Conservation (phyloP, 306 rosid species). For the Alnus glutinosa region DNA sequence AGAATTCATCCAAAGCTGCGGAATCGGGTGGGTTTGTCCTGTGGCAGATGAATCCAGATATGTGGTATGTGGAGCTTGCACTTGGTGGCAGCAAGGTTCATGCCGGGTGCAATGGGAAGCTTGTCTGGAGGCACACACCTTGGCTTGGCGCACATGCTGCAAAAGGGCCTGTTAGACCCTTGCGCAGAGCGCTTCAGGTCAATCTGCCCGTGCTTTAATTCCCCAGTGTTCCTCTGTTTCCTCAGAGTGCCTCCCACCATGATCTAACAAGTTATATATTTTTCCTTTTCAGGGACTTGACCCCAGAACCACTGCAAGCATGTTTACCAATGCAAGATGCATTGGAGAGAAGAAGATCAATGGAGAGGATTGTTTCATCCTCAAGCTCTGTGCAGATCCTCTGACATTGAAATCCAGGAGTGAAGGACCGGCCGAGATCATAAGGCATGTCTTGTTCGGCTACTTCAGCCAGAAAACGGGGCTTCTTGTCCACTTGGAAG, state of each 20-base stretch:
- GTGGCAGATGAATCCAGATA: constrained; percentile 99
- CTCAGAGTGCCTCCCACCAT: neutral
- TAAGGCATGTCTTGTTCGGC: constrained; percentile 92
- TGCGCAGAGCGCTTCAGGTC: constrained; percentile 96
- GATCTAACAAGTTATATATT: neutral
- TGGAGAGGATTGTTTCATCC: constrained; percentile 94
- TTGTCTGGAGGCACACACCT: constrained; percentile 99
- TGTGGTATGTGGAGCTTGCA: constrained; percentile 99
- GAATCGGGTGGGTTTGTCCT: constrained; percentile 94
- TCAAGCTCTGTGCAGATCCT: constrained; percentile 92
- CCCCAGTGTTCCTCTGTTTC: neutral
- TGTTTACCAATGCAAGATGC: constrained; percentile 93
- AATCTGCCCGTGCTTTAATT: constrained; percentile 2
- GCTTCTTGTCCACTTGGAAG: constrained; percentile 90
- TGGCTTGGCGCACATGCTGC: constrained; percentile 99
- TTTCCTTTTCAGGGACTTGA: constrained; percentile 78
- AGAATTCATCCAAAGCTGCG: constrained; percentile 77
- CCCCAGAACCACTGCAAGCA: constrained; percentile 93
- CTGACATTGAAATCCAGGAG: constrained; percentile 89
- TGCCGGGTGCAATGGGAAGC: constrained; percentile 95
- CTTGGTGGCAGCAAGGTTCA: constrained; percentile 98
- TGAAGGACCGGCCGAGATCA: constrained; percentile 98
- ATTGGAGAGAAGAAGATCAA: constrained; percentile 93
- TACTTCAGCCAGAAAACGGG: constrained; percentile 99
- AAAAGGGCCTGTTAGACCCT: constrained; percentile 94